phyloP scores from a whole-genome alignment of 345 rosid species.

The Lepidium aucheri region DNA sequence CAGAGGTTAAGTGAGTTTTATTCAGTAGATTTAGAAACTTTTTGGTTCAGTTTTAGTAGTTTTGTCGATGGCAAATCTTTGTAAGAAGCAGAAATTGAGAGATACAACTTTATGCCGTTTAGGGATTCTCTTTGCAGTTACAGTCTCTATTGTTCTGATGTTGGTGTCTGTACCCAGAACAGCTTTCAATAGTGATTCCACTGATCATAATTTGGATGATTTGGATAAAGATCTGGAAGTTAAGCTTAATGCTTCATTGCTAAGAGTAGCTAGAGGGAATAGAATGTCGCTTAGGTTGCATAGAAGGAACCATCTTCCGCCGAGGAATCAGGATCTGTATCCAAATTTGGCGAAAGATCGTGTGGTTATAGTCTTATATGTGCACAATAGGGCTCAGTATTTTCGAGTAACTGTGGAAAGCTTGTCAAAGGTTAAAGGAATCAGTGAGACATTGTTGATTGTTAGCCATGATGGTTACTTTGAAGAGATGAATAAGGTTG shows the following conservation, averaged over 20 bases:
- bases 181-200: conserved; percentile 20
- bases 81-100: conserved; percentile 55
- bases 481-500: conserved; percentile 76
- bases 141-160: conserved; percentile 43
- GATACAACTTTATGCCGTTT: conserved; percentile 47
- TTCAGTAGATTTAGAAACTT: too few species aligned
- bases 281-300: conserved; percentile 51
- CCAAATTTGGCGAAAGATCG: conserved; percentile 62
- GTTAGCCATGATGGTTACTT: conserved; percentile 96
- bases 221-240: conserved; percentile 18
- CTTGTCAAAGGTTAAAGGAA: conserved; percentile 77
- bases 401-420: conserved; percentile 66
- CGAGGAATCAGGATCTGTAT: conserved; percentile 58
- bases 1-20: not conserved
- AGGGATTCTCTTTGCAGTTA: conserved; percentile 38
- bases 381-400: conserved; percentile 90
- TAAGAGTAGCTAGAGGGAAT: conserved; percentile 50
- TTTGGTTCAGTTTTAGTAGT: not conserved
- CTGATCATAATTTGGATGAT: conserved; percentile 18
- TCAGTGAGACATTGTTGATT: conserved; percentile 73
- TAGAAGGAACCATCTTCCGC: conserved; percentile 50
- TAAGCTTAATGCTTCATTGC: conserved; percentile 18
- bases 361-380: conserved; percentile 74
- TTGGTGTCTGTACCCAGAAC: conserved; percentile 46
- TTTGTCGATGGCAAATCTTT: conserved; percentile 42